Conservation (phyloP, 1,284 basidiomycete genomes). For the Schizopora paradoxa region DNA sequence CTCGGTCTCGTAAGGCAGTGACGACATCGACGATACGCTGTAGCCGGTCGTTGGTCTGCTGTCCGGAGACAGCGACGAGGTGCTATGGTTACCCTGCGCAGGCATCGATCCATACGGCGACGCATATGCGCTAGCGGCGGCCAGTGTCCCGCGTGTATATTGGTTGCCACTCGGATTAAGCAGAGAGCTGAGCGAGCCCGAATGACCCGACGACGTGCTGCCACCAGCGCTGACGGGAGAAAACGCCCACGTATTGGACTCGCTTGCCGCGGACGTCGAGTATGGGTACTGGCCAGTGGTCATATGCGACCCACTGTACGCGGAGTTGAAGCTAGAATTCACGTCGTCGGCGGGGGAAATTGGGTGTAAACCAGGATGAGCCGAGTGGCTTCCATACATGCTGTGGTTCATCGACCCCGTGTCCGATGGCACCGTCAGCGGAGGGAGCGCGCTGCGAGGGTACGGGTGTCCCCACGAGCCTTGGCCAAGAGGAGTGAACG, state of each 20-base stretch:
- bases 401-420: constrained; percentile 50
- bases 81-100: constrained; percentile 52
- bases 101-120: constrained; percentile 60
- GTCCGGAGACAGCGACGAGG: constrained; percentile 72
- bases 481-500: constrained; percentile 63
- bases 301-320: constrained; percentile 43
- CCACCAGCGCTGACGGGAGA: constrained; percentile 44
- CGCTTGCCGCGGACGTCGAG: constrained; percentile 50
- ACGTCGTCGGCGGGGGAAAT: constrained; percentile 65
- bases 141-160: constrained; percentile 50
- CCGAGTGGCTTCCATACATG: constrained; percentile 42
- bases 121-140: constrained; percentile 65
- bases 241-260: constrained; percentile 53
- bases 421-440: constrained; percentile 75
- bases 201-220: constrained; percentile 47
- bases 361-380: constrained; percentile 50
- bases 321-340: constrained; percentile 46
- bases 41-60: constrained; percentile 79
- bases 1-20: constrained; percentile 60
- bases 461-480: constrained; percentile 42
- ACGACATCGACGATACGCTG: constrained; percentile 72
- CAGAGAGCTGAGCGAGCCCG: constrained; percentile 70
- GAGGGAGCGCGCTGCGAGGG: constrained; percentile 64
- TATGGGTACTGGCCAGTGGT: constrained; percentile 32
- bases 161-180: constrained; percentile 66